Base-by-base conservation (phyloP, 2,329 filamentous ascomycete genomes). In the Aspergillus udagawae region DNA sequence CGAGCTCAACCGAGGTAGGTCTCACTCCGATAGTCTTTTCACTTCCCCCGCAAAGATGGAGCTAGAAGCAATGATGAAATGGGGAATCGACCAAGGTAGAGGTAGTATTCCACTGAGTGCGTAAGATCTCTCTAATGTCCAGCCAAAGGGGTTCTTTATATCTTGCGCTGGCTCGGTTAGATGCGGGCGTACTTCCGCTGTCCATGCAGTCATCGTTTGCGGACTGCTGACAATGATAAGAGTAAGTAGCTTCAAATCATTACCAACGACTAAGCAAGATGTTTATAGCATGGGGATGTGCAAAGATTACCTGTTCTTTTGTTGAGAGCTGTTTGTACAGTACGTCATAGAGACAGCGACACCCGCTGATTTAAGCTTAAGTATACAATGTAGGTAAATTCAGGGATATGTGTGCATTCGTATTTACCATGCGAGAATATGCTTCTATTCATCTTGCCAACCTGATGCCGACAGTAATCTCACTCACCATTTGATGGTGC, bases 1-100 rank as follows among this genome's bases (percentile, higher is more conserved):
- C 65, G 65, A 53, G 49, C 57, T 58, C 63, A 67, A 55, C 65
- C 65, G 65, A 52, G 9, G 21, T 8, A n/a, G 27, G 12, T 10
- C 20, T 14, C 42, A 42, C 38, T 45, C 32, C 14, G n/a, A 38
- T 38, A 7, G 14, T 35, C 14, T 35, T 35, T 14, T 14, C 32
- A 35, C 5, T 44, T 44, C 44, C 50, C 32, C 38, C 51, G 51
- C 38, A 45, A 20, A 28, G 12, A 8, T 32, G 25, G 5, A 21
- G 12, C 8, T 23, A 47, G n/a, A 21, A 27, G n/a, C 27, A 12
- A 23, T 27, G 12, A 25, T 14, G 5, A 44, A 20, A 23, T 44
- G 41, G 41, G 41, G 41, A 23, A 44, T 44, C 3, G n/a, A 9
- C 41, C 7, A 23, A 21, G 8, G n/a, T 21, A 20, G 20, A 44